Evolutionary conservation across 169 alveolate genomes (phyloP), one percentile per base, ranked within the genome.

Genomic region (Sarcocystis neurona): DNA sequence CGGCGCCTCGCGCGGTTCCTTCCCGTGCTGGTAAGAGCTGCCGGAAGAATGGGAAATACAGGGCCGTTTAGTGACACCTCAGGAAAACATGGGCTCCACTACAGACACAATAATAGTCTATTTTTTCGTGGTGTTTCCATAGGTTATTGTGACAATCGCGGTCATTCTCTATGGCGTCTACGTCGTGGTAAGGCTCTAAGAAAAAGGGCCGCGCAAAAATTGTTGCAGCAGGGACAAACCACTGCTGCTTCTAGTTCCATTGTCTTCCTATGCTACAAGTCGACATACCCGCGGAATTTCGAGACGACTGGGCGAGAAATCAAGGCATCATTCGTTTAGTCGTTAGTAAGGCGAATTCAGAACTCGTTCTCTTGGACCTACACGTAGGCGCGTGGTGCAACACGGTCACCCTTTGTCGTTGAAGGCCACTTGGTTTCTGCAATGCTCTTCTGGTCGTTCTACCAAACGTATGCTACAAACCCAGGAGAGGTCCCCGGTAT

Each of bases 1-100:
- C 84, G 70, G 74, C 88, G 92, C 85, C 88, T 88, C 58, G 88
- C 92, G 88, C 92, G 92, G 84, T 88, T 78, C 72, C 87, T 88
- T 15, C 92, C 92, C 48, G 84, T 88, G 84, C 74, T 79, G 18
- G 92, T 88, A 77, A 60, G 92, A 39, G 47, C n/a, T 41, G n/a
- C 44, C 37, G 43, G 41, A 18, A 18, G 0, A 18, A 32, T 12
- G 50, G 34, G 0, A 46, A 32, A 34, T 0, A 32, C 50, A n/a
- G n/a, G n/a, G n/a, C n/a, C n/a, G n/a, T n/a, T n/a, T n/a, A n/a
- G n/a, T n/a, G n/a, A n/a, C n/a, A n/a, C n/a, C n/a, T n/a, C n/a
- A n/a, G n/a, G n/a, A n/a, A n/a, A n/a, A n/a, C n/a, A n/a, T n/a
- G n/a, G n/a, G n/a, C n/a, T n/a, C n/a, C n/a, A n/a, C n/a, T n/a